phyloP scores from a whole-genome alignment of 2,329 filamentous ascomycete genomes.

The Teratosphaeria gauchensis region DNA sequence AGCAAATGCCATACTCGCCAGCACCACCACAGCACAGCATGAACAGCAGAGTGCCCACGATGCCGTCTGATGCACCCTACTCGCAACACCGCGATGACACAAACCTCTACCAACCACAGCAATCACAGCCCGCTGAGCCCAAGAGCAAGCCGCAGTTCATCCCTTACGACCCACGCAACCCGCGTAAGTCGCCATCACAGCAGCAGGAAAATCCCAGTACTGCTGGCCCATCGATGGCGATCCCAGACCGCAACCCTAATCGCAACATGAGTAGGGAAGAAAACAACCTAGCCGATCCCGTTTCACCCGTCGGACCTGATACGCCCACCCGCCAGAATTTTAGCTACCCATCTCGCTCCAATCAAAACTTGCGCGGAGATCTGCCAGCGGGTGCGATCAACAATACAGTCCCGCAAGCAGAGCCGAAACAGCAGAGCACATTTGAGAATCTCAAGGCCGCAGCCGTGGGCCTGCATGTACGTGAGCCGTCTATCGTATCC shows the following conservation, averaged over 20 bases:
- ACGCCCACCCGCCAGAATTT: slow-evolving; percentile 4
- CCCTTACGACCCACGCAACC: not conserved
- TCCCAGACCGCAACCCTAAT: slow-evolving; percentile 5
- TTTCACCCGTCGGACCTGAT: not conserved
- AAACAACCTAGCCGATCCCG: not conserved
- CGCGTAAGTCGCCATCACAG: not conserved
- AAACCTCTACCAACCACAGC: not conserved
- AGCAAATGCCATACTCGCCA: not conserved
- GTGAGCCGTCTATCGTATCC: not conserved
- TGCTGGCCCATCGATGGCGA: not conserved
- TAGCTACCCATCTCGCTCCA: slow-evolving; percentile 2
- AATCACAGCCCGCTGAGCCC: not conserved
- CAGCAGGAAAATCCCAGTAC: not conserved
- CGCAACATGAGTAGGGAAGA: slow-evolving; percentile 4
- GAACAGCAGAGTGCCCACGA: not conserved
- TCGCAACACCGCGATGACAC: not conserved
- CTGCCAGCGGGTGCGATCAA: not conserved
- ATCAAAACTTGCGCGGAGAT: not conserved
- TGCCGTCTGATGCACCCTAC: not conserved
- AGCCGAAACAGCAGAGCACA: not conserved
- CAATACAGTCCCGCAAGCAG: not conserved
- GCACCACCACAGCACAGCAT: not conserved
- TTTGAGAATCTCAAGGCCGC: slow-evolving; percentile 20
- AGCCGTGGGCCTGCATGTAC: slow-evolving; percentile 23
- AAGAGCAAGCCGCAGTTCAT: not conserved